Base-by-base conservation (phyloP, 257 asterid genomes). In the Knoxia roxburghii region DNA sequence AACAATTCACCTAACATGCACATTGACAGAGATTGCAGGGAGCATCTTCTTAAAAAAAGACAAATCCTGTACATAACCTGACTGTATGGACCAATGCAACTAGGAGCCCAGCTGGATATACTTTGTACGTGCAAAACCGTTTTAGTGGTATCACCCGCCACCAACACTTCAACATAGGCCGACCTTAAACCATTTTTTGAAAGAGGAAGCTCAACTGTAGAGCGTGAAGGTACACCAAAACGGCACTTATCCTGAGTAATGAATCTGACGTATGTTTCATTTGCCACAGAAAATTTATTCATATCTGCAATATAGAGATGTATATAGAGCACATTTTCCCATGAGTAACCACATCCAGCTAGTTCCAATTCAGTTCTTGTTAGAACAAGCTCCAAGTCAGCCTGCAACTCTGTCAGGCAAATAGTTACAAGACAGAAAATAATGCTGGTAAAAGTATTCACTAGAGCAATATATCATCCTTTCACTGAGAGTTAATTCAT, bases 1-100 rank as follows among this genome's bases (percentile, higher is more conserved):
- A 51, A 23, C 57, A 64, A 64, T 64, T 35, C 20, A 14, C 10
- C 46, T 29, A 24, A 37, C 18, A 26, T 29, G 45, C 30, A 46
- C 15, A 50, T 26, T 13, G 54, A 63, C 21, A 49, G 7, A 45
- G 15, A 60, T 37, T n/a, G 33, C 27, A 40, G 35, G 52, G 26
- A 20, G 17, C 54, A 29, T 30, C 23, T 30, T 45, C 12, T 45
- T 29, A 45, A 52, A 64, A 48, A 32, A 11, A 29, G 12, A 9
- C 12, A n/a, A 20, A 46, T 14, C 15, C 6, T 20, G 21, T 32
- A 64, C 57, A 12, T 68, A 71, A 92, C 98, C 98, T 93, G 99
- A 78, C 97, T 93, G 80, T 93, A 93, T 27, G 99, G 97, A 77
- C 99, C 99, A 50, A 93, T 93, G 74, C 99, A 93, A 72, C 99